phyloP scores from a whole-genome alignment of 768 basidiomycete genomes.

The Podaxis mareebaensis region DNA sequence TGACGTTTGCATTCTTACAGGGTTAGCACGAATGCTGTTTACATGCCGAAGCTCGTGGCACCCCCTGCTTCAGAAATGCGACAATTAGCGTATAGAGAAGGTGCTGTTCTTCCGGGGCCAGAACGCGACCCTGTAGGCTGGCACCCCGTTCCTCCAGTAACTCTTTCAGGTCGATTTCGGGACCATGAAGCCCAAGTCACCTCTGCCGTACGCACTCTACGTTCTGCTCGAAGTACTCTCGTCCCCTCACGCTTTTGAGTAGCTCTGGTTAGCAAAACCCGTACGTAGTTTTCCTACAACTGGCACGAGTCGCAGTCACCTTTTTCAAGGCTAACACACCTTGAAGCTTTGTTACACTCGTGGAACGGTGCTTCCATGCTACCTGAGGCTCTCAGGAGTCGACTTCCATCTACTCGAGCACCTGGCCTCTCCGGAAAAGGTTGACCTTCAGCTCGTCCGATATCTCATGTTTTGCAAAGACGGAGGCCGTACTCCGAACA shows the following conservation, averaged over 20 bases:
- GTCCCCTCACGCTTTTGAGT: not conserved
- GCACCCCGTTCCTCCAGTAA: slow-evolving; percentile 12
- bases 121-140: slow-evolving; percentile 25
- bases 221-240: not conserved
- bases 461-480: not conserved
- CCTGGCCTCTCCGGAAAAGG: not conserved
- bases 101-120: slow-evolving; percentile 21
- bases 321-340: not conserved
- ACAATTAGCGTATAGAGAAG: slow-evolving; percentile 23
- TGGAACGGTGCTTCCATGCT: slow-evolving; percentile 26
- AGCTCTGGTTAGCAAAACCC: slow-evolving; percentile 28
- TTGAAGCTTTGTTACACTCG: slow-evolving; percentile 25
- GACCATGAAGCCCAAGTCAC: slow-evolving; percentile 11
- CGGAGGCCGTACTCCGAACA: not conserved
- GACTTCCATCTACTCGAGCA: slow-evolving; percentile 14
- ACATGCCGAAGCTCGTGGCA: slow-evolving; percentile 21
- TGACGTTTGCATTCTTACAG: slow-evolving; percentile 13
- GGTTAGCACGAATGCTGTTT: slow-evolving; percentile 23
- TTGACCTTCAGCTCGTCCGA: not conserved
- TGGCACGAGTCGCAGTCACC: too few relatives aligned
- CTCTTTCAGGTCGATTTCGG: slow-evolving; percentile 10
- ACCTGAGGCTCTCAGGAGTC: slow-evolving; percentile 18
- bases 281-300: slow-evolving; percentile 14
- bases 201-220: slow-evolving; percentile 9
- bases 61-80: slow-evolving; percentile 22